Evolutionary conservation across 2,329 filamentous ascomycete genomes (phyloP), one percentile per base, ranked within the genome.

Genomic region (Botrytis sinoallii): DNA sequence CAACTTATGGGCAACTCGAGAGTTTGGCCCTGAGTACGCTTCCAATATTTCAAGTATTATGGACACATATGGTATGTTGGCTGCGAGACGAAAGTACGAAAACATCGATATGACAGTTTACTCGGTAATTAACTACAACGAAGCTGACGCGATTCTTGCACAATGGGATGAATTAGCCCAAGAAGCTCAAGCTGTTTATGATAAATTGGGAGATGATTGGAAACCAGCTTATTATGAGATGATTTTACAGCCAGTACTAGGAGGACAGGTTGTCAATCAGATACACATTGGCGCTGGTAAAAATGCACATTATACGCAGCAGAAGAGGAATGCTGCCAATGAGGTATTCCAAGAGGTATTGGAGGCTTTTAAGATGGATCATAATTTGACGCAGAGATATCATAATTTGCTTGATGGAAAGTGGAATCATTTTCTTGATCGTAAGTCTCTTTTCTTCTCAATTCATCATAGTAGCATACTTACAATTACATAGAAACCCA

Each of bases 171-270:
- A 81, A 0, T 83, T 92, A 35, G 85, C 84, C 2, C 81, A 84
- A 14, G 83, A 86, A 63, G 88, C 91, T 0, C 85, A 90, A 77
- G 82, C 81, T 1, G 82, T 92, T 5, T 88, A 90, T 75, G 84
- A 88, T 73, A 81, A 82, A 61, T 82, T 93, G 12, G 83, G 86
- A 8, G 81, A 83, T 9, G 84, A 82, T 2, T 81, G 84, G 18
- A 85, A 88, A 77, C 83, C 89, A 0, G 85, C 90, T 2, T 93
- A 89, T 79, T 91, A 90, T 80, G 85, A 92, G 79, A 86, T 88
- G 76, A 84, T 91, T 9, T 83, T 90, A 14, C 89, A 91, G 75
- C 89, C 89, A 0, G 85, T 88, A 22, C 83, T 88, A 29, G 88
- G 88, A 5, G 89, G 87, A 32, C 84, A 86, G 42, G 88, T 86